Percentiles rank a stretch among this genome's conserved stretches.
These are phyloP conservation scores for Arthroderma sp. DNA, from an alignment of 2,329 filamentous ascomycete species.

Conservation along the genomic window DNA sequence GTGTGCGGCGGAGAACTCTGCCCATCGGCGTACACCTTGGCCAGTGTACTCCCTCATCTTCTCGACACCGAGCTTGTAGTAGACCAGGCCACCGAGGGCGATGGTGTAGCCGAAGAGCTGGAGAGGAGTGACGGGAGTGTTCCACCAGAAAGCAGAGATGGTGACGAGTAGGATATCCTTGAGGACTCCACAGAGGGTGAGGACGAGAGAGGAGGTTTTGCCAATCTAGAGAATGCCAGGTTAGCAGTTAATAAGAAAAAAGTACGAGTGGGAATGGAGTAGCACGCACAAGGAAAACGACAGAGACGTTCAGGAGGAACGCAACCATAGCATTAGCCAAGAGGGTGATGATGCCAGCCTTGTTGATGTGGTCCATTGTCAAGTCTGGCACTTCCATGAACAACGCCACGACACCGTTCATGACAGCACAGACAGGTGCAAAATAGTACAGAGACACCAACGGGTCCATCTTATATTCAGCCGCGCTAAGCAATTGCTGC, in stretches of 20 bases:
- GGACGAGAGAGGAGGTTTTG: slow-evolving; percentile 73
- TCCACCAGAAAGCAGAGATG: slow-evolving; percentile 66
- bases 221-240: slow-evolving; percentile 52
- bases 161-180: slow-evolving; percentile 77
- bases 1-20: slow-evolving; percentile 67
- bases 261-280: background rate
- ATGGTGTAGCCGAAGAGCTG: slow-evolving; percentile 70
- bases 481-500: slow-evolving; percentile 62
- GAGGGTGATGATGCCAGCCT: slow-evolving; percentile 54
- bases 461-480: slow-evolving; percentile 79
- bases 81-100: slow-evolving; percentile 53
- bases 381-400: slow-evolving; percentile 57
- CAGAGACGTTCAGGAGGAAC: slow-evolving; percentile 69
- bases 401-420: slow-evolving; percentile 62
- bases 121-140: slow-evolving; percentile 55
- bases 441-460: slow-evolving; percentile 84
- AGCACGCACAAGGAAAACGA: slow-evolving; percentile 65
- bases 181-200: slow-evolving; percentile 74
- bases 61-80: slow-evolving; percentile 62
- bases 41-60: slow-evolving; percentile 68
- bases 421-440: slow-evolving; percentile 68
- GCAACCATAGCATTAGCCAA: slow-evolving; percentile 65
- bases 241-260: background rate
- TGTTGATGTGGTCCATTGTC: slow-evolving; percentile 52
- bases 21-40: slow-evolving; percentile 66